These are phyloP conservation scores for Cordyceps fumosorosea DNA, from an alignment of 2,329 filamentous ascomycete genomes.

Conservation along the genomic window DNA sequence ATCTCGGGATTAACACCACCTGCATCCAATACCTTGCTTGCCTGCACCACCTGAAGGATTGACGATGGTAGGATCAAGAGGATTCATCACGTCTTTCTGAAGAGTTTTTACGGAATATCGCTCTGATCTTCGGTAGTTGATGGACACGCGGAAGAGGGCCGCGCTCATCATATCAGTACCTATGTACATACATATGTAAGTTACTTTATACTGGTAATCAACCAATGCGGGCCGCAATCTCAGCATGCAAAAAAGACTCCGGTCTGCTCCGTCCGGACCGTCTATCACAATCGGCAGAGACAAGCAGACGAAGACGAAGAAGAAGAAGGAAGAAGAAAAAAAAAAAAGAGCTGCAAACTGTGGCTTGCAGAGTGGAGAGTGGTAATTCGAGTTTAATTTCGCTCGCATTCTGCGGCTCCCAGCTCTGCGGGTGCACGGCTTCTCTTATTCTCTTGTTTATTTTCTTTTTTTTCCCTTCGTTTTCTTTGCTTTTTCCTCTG, in stretches of 20 bases:
- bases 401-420: background rate
- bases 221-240: conserved; percentile 11
- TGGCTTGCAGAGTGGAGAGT: conserved; percentile 10
- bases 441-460: background rate
- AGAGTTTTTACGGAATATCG: background rate
- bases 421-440: background rate
- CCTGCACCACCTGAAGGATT: background rate
- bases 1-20: conserved; percentile 14
- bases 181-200: no score
- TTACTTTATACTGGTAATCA: background rate
- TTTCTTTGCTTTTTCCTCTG: background rate
- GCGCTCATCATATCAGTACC: background rate
- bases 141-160: background rate
- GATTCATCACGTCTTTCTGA: no score
- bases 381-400: conserved; percentile 9
- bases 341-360: conserved; percentile 2
- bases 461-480: background rate
- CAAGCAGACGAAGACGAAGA: no score
- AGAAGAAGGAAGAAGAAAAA: background rate
- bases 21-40: background rate
- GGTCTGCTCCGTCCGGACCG: background rate
- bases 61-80: background rate
- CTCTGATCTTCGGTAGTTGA: conserved; percentile 10
- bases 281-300: conserved; percentile 6
- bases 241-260: background rate